Base-by-base conservation (phyloP, 768 basidiomycete genomes). In the Suillus subaureus region DNA sequence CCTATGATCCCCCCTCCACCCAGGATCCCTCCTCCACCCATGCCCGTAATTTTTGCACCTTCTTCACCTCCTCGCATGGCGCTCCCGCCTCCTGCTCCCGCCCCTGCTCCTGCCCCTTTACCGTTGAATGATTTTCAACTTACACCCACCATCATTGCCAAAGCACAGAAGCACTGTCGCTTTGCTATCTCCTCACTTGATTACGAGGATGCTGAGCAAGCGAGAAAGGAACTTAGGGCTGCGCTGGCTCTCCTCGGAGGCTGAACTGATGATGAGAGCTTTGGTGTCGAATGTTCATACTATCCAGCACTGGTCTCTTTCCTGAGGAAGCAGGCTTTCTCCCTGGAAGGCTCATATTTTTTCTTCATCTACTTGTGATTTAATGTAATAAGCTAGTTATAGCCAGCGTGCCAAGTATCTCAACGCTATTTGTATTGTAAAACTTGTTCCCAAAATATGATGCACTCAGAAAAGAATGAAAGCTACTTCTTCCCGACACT, bases 121-220 rank as follows among this genome's bases (percentile, higher is more conserved):
- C 68, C 72, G 15, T 62, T 68, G 61, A 63, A 69, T 26, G 61
- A 73, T 21, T 62, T 65, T 26, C 88, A 89, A 39, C 77, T 95
- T 55, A 87, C 91, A 1, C 87, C 91, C 5, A 80, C 80, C 61
- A 73, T 88, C 62, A 84, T 97, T 31, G 82, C 89, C 23, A 87
- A 90, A 67, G 87, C 87, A 16, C 96, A 99, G 82, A 97, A 93
- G 74, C 95, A 96, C 71, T 95, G 95, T 70, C 85, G 86, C 62
- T 97, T 91, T 79, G 97, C 97, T 8, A 93, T 98, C 64, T 94
- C 93, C 37, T 88, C 97, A n/a, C 81, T 99, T 63, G 95, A 98
- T 73, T 98, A 96, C 74, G 97, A 99, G 74, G 97, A 99, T 76
- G 82, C 83, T 12, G 91, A 92, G 68, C 92, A 93, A 70, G 97